A percentile compares a stretch with the other conserved stretches of the same genome.
Conservation (phyloP, 2,329 filamentous ascomycete genomes). For the Gaeumannomyces sp. region DNA sequence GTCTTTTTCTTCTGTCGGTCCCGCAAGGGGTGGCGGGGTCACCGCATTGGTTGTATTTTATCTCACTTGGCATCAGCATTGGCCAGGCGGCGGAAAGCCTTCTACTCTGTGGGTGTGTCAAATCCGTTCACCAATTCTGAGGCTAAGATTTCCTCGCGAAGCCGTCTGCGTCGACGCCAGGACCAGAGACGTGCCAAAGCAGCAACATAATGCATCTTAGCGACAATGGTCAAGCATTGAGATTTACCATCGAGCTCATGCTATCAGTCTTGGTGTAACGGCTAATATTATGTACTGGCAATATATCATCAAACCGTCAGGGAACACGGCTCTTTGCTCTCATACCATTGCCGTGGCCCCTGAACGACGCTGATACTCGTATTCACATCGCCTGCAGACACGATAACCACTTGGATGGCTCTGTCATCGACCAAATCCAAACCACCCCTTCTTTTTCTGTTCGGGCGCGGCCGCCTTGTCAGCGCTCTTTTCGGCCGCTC, state of each 20-base stretch:
- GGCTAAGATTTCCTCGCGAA: too few species aligned
- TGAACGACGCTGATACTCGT: background rate
- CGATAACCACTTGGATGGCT: background rate
- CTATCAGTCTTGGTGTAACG: background rate
- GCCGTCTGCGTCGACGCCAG: too few species aligned
- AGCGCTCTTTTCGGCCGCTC: slow-evolving; percentile 16
- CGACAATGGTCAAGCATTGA: background rate
- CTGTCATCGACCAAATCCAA: slow-evolving; percentile 57
- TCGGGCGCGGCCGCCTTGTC: slow-evolving; percentile 23
- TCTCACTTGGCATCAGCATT: background rate
- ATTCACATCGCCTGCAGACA: background rate
- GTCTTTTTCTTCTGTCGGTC: background rate
- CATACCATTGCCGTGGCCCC: background rate
- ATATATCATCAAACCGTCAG: background rate
- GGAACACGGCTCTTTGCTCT: background rate
- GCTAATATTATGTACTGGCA: background rate
- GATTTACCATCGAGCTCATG: background rate
- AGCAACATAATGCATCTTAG: too few species aligned
- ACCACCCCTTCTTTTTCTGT: slow-evolving; percentile 66
- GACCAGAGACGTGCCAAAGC: too few species aligned
- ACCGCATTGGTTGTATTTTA: too few species aligned
- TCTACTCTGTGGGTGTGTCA: too few species aligned
- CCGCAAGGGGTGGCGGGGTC: too few species aligned
- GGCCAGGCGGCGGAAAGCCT: too few species aligned
- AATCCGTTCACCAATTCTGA: too few species aligned